Evolutionary conservation across 1,284 basidiomycete species (phyloP).

Genomic region (Trichosporon sp.): DNA sequence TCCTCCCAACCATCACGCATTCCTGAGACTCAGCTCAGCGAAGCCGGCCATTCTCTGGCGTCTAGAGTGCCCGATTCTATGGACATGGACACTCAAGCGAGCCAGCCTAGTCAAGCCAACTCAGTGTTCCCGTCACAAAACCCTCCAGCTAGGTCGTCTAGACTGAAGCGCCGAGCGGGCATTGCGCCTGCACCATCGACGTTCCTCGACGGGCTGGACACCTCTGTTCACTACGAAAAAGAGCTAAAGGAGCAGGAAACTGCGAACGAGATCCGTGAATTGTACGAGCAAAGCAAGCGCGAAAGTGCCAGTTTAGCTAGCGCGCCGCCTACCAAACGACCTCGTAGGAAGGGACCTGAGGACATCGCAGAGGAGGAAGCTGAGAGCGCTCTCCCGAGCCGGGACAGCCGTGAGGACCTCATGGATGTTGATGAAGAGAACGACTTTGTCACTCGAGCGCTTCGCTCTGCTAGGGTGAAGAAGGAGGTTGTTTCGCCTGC

Average conservation of each 20-base stretch:
- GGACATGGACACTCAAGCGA: constrained; percentile 26
- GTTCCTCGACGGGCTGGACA: constrained; percentile 31
- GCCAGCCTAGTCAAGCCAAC: not conserved
- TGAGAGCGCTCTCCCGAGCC: not conserved
- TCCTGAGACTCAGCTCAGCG: constrained; percentile 26
- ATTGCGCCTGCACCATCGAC: constrained; percentile 29
- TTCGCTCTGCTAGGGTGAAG: constrained; percentile 22
- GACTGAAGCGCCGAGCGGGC: constrained; percentile 36
- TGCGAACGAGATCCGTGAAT: constrained; percentile 39
- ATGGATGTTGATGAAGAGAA: constrained; percentile 44
- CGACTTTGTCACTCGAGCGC: constrained; percentile 29
- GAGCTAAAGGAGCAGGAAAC: constrained; percentile 38
- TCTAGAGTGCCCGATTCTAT: constrained; percentile 31
- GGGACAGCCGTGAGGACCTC: constrained; percentile 16
- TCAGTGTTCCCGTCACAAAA: not conserved
- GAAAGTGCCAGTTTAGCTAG: constrained; percentile 23
- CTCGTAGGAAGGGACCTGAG: not conserved
- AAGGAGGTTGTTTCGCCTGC: constrained; percentile 7
- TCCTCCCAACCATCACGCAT: constrained; percentile 21
- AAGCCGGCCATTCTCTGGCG: not conserved
- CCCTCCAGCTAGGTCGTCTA: constrained; percentile 13
- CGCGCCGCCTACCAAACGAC: not conserved
- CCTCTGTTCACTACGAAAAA: constrained; percentile 32
- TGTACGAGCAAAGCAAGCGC: constrained; percentile 43
- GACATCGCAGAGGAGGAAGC: constrained; percentile 7